Conservation (phyloP, 345 rosid species). For the Sonneratia caseolaris region DNA sequence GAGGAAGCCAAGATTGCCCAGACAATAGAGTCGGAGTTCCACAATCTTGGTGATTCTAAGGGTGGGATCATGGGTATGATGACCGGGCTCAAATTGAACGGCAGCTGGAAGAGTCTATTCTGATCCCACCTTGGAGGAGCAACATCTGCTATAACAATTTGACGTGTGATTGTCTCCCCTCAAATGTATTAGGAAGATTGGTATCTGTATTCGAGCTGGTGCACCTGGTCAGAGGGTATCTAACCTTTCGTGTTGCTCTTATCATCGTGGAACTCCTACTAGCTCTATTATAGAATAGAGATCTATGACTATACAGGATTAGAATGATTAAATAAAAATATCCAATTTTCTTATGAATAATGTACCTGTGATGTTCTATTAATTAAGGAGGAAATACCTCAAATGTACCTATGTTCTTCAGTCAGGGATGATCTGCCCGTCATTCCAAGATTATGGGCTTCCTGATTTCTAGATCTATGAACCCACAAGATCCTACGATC, state of each 20-base stretch:
- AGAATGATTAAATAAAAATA: too few relatives aligned
- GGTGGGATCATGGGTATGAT: constrained; percentile 16
- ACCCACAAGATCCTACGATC: too few relatives aligned
- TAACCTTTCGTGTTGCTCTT: not conserved
- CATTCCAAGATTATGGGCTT: too few relatives aligned
- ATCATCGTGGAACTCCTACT: not conserved
- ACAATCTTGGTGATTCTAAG: constrained; percentile 40
- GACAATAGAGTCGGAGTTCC: constrained; percentile 68
- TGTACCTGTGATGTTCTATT: too few relatives aligned
- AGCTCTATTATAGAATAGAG: too few relatives aligned
- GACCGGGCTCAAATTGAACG: not conserved
- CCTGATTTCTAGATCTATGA: too few relatives aligned
- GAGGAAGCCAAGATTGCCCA: constrained; percentile 43
- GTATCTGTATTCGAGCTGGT: not conserved
- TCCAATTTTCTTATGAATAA: too few relatives aligned
- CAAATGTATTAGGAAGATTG: not conserved
- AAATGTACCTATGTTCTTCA: too few relatives aligned
- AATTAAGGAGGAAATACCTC: too few relatives aligned
- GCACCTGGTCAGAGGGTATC: not conserved
- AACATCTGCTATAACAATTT: not conserved
- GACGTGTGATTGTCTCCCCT: not conserved
- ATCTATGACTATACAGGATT: too few relatives aligned
- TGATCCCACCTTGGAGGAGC: not conserved
- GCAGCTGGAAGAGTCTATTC: constrained; percentile 1
- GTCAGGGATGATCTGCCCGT: too few relatives aligned